phyloP scores from a whole-genome alignment of 1,284 basidiomycete genomes.

The Cerrena zonata region DNA sequence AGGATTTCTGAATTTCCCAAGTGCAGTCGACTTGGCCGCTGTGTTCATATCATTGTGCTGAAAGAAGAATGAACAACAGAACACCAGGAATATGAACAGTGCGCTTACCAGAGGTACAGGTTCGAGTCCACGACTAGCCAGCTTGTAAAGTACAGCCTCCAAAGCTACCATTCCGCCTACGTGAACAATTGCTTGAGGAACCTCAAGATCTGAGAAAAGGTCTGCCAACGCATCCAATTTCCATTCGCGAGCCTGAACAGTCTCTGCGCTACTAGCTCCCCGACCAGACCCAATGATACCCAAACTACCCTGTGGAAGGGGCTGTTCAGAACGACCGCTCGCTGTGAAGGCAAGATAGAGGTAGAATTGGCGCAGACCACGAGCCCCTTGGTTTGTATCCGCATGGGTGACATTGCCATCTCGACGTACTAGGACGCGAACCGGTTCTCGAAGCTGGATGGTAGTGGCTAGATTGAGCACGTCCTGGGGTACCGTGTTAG shows the following conservation, averaged over 20 bases:
- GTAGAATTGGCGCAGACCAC: constrained; percentile 88
- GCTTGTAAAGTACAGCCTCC: constrained; percentile 83
- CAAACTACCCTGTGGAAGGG: constrained; percentile 55
- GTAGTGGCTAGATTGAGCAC: constrained; percentile 84
- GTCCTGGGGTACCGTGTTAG: constrained; percentile 89
- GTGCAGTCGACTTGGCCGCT: constrained; percentile 69
- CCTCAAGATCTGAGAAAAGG: constrained; percentile 85
- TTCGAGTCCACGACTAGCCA: constrained; percentile 81
- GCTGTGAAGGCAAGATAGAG: constrained; percentile 88
- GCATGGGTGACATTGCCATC: constrained; percentile 80
- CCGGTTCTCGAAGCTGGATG: constrained; percentile 89
- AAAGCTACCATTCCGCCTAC: constrained; percentile 82
- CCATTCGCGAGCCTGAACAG: constrained; percentile 88
- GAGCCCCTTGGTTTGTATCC: constrained; percentile 66
- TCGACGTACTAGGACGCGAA: constrained; percentile 91
- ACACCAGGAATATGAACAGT: background rate
- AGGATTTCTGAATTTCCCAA: constrained; percentile 73
- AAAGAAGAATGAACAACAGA: background rate
- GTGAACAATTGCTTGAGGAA: constrained; percentile 80
- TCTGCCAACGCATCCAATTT: constrained; percentile 94
- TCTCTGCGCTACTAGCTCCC: constrained; percentile 74
- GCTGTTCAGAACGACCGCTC: constrained; percentile 64
- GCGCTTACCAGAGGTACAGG: constrained; percentile 71
- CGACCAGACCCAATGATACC: constrained; percentile 89
- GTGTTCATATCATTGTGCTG: constrained; percentile 85